Evolutionary conservation across 495 filamentous ascomycete genomes (phyloP), one percentile per base, ranked within the genome.

Genomic region (Aspergillus egyptiacus): DNA sequence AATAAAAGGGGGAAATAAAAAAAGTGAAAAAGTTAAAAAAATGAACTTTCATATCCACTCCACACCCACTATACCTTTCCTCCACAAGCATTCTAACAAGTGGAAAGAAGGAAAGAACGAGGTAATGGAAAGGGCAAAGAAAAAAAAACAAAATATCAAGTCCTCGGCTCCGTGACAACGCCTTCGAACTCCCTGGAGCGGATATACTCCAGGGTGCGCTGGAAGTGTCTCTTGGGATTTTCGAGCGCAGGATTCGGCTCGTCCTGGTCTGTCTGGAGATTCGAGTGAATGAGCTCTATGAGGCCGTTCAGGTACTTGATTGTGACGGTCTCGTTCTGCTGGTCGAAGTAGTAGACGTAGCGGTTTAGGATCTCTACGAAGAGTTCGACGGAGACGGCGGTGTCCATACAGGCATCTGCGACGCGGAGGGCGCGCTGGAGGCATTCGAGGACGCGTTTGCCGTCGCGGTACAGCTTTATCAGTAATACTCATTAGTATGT

Each of bases 331-430:
- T 98, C 93, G 67, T 98, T 98, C 69, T 95, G 89, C 59, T 97
- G 89, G 67, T 98, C 93, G 69, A 96, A 98, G 68, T 96, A 97
- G 66, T 98, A 98, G 42, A 97, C 93, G 68, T 97, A 98, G 63
- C 93, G 81, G 61, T 97, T 96, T 50, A 98, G 72, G 51, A 98
- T 97, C 69, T 98, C 93, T 39, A 98, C 93, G 60, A 98, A 98
- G 32, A 98, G 75, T 69, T 98, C 93, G 19, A 97, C 89, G 2
- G 89, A 95, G 2, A 96, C 95, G 7, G 89, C 90, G n/a, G 90
- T 91, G 66, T 98, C 93, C 93, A 98, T 98, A 70, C 93, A 98
- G 5, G 93, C 93, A 67, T 98, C 93, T 2, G 93, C 93, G 6
- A 98, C 93, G 40, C 93, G 86, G 17, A 97, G 81, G 15, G 93